A percentile compares a stretch with the other conserved stretches of the same genome.
Evolutionary conservation across 2,329 filamentous ascomycete genomes (phyloP).

Genomic region (Colletotrichum acutatum): DNA sequence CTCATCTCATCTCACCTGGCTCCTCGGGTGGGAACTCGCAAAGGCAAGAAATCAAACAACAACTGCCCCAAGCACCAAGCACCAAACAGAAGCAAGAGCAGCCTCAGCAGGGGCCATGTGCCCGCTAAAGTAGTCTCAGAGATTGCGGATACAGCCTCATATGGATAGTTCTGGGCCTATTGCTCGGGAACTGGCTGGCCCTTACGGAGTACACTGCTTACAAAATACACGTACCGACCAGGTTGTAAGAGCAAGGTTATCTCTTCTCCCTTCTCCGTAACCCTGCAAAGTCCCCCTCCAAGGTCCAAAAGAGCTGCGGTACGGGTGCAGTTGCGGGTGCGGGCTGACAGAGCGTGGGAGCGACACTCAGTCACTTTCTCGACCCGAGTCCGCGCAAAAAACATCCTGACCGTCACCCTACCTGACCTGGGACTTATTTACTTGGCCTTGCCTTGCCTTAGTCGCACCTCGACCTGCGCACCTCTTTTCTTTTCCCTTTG

Average conservation of each 20-base stretch:
- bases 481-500: constrained; percentile 8
- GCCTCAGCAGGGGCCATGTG: constrained; percentile 25
- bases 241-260: neutral
- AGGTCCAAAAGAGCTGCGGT: neutral
- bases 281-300: neutral
- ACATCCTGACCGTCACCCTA: constrained; percentile 31
- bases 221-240: neutral
- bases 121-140: constrained; percentile 14
- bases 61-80: constrained; percentile 8
- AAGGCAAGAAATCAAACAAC: neutral
- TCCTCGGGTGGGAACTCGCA: neutral
- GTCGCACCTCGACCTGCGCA: neutral
- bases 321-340: neutral
- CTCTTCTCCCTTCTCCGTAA: neutral
- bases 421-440: neutral
- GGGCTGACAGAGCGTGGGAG: constrained; percentile 8
- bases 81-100: constrained; percentile 10
- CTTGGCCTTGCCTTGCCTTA: neutral
- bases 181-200: neutral
- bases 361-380: neutral
- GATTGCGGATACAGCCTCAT: constrained; percentile 29
- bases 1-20: neutral
- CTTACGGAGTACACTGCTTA: neutral
- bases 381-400: constrained; percentile 11
- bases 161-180: neutral